Conservation (phyloP, 2,329 filamentous ascomycete genomes). For the Colletotrichum eleusines region DNA sequence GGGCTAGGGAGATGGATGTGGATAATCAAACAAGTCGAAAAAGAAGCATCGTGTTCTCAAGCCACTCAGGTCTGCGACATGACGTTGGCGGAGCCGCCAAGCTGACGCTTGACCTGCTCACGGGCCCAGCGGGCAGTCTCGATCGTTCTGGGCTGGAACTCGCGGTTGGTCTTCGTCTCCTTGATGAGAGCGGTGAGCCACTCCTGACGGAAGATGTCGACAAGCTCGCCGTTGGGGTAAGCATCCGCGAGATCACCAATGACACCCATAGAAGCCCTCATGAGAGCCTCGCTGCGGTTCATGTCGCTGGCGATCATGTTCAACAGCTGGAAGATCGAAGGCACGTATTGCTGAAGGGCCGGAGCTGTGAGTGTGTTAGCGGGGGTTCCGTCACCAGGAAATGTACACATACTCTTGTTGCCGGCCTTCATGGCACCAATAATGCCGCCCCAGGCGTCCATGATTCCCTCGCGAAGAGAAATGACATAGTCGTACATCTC, state of each 20-base stretch:
- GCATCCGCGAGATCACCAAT: slow-evolving; percentile 96
- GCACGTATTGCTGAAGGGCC: slow-evolving; percentile 80
- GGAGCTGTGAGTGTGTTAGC: slow-evolving; percentile 64
- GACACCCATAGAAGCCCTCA: slow-evolving; percentile 96
- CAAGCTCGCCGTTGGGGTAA: slow-evolving; percentile 90
- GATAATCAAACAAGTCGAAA: slow-evolving; percentile 41
- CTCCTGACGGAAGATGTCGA: slow-evolving; percentile 86
- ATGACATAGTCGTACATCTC: slow-evolving; percentile 98
- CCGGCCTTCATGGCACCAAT: slow-evolving; percentile 93
- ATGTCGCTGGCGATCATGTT: slow-evolving; percentile 83
- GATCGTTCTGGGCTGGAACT: slow-evolving; percentile 86
- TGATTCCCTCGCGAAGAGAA: slow-evolving; percentile 94
- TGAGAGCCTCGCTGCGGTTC: slow-evolving; percentile 90
- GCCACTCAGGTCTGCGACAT: slow-evolving; percentile 62
- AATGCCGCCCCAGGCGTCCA: slow-evolving; percentile 98
- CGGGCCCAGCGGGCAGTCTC: slow-evolving; percentile 97
- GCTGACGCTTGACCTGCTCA: slow-evolving; percentile 96
- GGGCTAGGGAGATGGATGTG: slow-evolving; percentile 26
- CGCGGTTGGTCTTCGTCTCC: slow-evolving; percentile 89
- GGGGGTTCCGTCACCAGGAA: background rate
- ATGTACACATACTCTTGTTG: slow-evolving; percentile 72
- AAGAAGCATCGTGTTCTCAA: slow-evolving; percentile 5
- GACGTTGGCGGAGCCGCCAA: slow-evolving; percentile 64
- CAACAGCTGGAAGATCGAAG: slow-evolving; percentile 88
- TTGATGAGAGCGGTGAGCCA: slow-evolving; percentile 93